Evolutionary conservation across 139 green algal genomes (phyloP).

Genomic region (Closterium sp.): DNA sequence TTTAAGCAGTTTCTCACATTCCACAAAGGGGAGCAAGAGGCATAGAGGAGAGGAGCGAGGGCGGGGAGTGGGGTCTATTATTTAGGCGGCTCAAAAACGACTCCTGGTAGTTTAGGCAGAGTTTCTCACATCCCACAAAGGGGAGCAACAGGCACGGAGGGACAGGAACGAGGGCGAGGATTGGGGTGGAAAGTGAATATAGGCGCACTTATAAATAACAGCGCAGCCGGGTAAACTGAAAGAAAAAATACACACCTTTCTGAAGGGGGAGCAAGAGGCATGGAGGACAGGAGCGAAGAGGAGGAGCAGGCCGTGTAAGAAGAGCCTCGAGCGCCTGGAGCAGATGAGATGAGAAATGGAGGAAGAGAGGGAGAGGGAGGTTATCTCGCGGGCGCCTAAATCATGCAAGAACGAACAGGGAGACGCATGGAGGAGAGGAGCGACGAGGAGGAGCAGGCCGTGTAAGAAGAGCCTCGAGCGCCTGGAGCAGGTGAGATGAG

Average conservation of each 20-base stretch:
- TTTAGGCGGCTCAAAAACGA: no score
- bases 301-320: neutral
- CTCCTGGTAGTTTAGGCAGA: no score
- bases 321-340: neutral
- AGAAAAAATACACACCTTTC: neutral
- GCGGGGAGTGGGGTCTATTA: neutral
- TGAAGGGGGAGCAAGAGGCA: slow-evolving; percentile 1
- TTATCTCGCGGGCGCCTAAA: no score
- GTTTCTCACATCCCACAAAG: no score
- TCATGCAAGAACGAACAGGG: no score
- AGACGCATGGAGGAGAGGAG: neutral
- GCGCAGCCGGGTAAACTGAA: no score
- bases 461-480: neutral
- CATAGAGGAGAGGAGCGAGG: neutral
- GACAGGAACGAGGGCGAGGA: neutral
- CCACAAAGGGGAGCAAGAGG: no score
- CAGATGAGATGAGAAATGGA: neutral
- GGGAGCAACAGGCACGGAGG: no score
- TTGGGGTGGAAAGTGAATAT: no score
- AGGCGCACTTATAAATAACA: no score
- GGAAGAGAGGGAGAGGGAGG: slow-evolving; percentile 23
- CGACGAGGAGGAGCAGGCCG: neutral
- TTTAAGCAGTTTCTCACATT: no score
- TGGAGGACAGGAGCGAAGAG: neutral
- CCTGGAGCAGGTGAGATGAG: neutral